Evolutionary conservation across 305 asterid species (phyloP).

Genomic region (Solanum aculeatissimum): DNA sequence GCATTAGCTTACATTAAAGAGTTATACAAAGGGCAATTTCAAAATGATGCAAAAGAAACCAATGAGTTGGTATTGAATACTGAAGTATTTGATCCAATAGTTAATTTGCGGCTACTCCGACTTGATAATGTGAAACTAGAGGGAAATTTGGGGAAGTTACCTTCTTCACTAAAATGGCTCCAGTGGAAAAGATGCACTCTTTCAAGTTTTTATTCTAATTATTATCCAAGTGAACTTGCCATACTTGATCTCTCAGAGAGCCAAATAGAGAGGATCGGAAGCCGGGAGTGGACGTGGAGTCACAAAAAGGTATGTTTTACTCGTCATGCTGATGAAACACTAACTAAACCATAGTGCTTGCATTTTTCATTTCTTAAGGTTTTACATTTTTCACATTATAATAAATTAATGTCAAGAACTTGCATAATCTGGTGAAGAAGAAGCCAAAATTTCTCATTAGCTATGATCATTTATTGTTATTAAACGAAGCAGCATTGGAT

Average conservation of each 20-base stretch:
- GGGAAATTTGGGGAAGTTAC: slow-evolving; percentile 10
- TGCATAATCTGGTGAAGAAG: neutral
- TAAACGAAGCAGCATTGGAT: neutral
- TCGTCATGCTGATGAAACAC: neutral
- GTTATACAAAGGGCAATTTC: neutral
- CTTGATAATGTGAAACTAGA: slow-evolving; percentile 9
- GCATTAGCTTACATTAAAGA: neutral
- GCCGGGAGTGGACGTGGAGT: slow-evolving; percentile 4
- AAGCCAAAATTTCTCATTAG: neutral
- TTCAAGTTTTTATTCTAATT: slow-evolving; percentile 6
- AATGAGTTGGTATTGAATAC: neutral
- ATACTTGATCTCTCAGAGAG: slow-evolving; percentile 21
- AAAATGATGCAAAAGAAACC: neutral
- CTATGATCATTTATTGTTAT: neutral
- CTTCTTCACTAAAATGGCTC: slow-evolving; percentile 16
- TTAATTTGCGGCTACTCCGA: slow-evolving; percentile 15
- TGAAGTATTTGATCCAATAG: slow-evolving; percentile 7
- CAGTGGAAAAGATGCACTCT: slow-evolving; percentile 21
- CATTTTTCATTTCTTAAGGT: neutral
- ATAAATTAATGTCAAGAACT: neutral
- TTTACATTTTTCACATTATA: neutral
- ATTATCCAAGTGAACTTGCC: slow-evolving; percentile 9
- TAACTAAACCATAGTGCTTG: neutral
- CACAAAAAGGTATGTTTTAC: slow-evolving; percentile 6
- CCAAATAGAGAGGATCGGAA: slow-evolving; percentile 6